Conservation (phyloP, 2,329 filamentous ascomycete species). For the Mariannaea sp. region DNA sequence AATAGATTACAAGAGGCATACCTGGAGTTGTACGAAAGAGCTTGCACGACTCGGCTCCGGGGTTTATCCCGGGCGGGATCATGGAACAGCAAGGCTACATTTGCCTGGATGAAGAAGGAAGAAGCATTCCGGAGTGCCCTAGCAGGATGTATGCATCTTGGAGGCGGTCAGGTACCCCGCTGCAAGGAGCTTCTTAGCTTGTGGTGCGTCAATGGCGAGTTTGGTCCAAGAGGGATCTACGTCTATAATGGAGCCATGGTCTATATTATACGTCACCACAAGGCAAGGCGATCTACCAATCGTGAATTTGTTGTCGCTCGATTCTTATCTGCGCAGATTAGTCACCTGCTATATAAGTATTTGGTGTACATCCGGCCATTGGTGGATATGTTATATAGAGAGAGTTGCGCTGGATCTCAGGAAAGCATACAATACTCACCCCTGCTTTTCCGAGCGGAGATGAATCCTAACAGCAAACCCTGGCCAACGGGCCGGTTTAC, state of each 20-base stretch:
- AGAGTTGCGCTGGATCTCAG: not conserved
- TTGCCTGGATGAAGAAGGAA: not conserved
- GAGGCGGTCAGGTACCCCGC: not conserved
- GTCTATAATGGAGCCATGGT: slow-evolving; percentile 6
- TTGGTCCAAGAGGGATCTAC: not conserved
- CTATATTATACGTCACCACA: slow-evolving; percentile 7
- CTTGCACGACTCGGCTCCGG: not conserved
- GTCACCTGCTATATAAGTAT: not conserved
- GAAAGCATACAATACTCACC: not conserved
- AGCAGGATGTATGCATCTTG: not conserved
- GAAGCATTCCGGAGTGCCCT: not conserved
- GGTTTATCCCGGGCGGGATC: not conserved
- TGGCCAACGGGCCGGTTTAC: not conserved
- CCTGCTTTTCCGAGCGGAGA: not conserved
- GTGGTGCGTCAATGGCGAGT: not conserved
- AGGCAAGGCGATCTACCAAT: slow-evolving; percentile 8
- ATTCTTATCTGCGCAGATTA: slow-evolving; percentile 1
- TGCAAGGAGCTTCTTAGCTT: slow-evolving; percentile 2
- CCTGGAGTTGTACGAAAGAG: not conserved
- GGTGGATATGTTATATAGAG: not conserved
- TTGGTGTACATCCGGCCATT: slow-evolving; percentile 4
- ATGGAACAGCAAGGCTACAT: not conserved
- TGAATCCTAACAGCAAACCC: not conserved
- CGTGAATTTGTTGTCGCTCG: slow-evolving; percentile 9
- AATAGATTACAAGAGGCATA: not conserved